Percentiles rank a stretch among this genome's conserved stretches.
These are phyloP conservation scores for Tuctoria greenei DNA, from an alignment of 176 grass and related monocot species.

Conservation along the genomic window DNA sequence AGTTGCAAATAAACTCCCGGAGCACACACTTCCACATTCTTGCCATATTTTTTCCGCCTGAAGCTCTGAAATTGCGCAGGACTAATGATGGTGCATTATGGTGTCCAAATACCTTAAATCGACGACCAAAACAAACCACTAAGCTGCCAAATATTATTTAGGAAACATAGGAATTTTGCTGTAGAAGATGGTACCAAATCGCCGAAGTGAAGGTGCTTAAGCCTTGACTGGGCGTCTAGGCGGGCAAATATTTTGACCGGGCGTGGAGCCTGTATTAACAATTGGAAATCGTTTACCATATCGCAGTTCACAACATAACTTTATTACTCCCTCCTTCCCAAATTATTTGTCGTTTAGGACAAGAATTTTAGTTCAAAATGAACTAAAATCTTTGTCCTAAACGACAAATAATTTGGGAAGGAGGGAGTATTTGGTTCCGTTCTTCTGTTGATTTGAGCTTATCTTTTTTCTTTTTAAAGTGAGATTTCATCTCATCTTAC, in stretches of 20 bases:
- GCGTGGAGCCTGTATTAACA: constrained; percentile 34
- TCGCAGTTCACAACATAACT: not conserved
- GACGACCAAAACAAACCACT: constrained; percentile 34
- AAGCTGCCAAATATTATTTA: constrained; percentile 42
- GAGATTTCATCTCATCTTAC: constrained; percentile 20
- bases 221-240: not conserved
- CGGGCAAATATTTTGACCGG: constrained; percentile 38
- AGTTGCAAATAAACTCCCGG: constrained; percentile 42
- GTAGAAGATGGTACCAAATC: not conserved
- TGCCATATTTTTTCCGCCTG: constrained; percentile 47
- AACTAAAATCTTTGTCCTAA: no score
- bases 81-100: constrained; percentile 39
- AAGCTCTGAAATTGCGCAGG: constrained; percentile 48
- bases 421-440: not conserved
- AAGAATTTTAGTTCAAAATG: no score
- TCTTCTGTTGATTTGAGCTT: constrained; percentile 6
- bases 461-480: no score
- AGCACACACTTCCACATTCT: constrained; percentile 28
- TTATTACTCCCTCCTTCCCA: no score
- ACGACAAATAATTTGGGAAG: no score
- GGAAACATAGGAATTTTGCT: constrained; percentile 48
- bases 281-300: constrained; percentile 24
- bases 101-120: constrained; percentile 35
- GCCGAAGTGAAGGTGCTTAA: constrained; percentile 11
- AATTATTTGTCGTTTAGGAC: no score